Evolutionary conservation across 257 asterid species (phyloP).

Genomic region (Nicotiana sylvestris): DNA sequence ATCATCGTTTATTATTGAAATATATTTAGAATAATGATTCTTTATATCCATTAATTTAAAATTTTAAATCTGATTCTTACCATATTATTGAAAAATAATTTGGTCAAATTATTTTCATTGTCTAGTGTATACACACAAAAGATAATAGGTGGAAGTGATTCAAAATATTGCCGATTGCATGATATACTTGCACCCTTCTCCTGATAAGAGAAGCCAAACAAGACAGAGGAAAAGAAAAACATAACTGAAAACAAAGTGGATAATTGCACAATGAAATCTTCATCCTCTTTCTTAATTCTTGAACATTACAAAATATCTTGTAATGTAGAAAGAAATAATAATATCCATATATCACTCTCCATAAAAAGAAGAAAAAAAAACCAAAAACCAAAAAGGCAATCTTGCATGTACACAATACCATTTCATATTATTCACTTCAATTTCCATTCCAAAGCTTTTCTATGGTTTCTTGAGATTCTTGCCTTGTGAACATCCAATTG

Average conservation of each 20-base stretch:
- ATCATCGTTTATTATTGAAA: too few species aligned
- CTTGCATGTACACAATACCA: constrained; percentile 5
- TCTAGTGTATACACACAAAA: neutral
- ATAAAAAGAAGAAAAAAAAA: neutral
- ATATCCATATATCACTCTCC: neutral
- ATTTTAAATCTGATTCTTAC: neutral
- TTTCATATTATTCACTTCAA: neutral
- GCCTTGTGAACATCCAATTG: constrained; percentile 16
- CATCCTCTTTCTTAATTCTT: neutral
- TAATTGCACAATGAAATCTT: neutral
- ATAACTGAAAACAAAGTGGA: neutral
- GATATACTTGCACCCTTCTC: too few species aligned
- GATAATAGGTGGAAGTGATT: neutral
- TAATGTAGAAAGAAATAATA: neutral
- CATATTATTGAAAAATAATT: neutral
- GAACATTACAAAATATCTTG: neutral
- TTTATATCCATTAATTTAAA: neutral
- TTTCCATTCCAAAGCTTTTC: too few species aligned
- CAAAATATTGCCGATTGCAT: too few species aligned
- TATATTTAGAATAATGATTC: neutral
- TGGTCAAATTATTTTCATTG: neutral
- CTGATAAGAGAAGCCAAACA: too few species aligned
- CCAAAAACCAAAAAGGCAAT: neutral
- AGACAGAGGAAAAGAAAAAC: too few species aligned
- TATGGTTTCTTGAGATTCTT: neutral